Evolutionary conservation across 257 asterid species (phyloP), one percentile per base, ranked within the genome.

Genomic region (Nicotiana tomentosiformis): DNA sequence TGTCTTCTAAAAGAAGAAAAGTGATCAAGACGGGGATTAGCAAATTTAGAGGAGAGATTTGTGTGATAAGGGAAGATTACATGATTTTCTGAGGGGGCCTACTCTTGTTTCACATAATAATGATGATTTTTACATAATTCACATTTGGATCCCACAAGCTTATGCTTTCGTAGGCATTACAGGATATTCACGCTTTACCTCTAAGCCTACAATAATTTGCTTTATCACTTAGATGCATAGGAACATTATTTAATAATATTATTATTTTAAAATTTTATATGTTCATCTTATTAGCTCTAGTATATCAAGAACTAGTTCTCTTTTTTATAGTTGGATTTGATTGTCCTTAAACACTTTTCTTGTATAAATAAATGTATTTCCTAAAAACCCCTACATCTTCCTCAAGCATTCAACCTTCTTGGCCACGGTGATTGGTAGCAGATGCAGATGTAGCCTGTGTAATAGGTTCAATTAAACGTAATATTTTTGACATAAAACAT

Each of bases 31-130:
- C 64, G 53, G 26, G 62, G 62, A 49, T 69, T 62, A 79, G 86
- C 84, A 57, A 29, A 79, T 72, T 84, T 64, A 79, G 70, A 76
- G 87, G 87, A 82, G 87, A 84, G 84, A 87, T 84, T 84, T 87
- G 83, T 79, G 89, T 74, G 29, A 33, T 30, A 76, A 74, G 20
- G 39, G 60, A 49, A 81, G 78, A 74, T 16, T 57, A 65, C n/a
- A 53, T 51, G 46, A 51, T 78, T 61, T 58, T 62, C 46, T 16
- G 14, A 37, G 17, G 67, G 67, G 69, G 23, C 70, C 70, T 30
- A 82, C 32, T 18, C 58, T 37, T 14, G 55, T 56, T 72, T 35
- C 35, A 60, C 23, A 30, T 58, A 58, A 18, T 58, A 58, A 60
- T 78, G 20, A 78, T 78, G 82, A 60, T 78, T 60, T 78, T 78